These are phyloP conservation scores for Colletotrichum acutatum DNA, from an alignment of 2,329 filamentous ascomycete species.

Conservation along the genomic window DNA sequence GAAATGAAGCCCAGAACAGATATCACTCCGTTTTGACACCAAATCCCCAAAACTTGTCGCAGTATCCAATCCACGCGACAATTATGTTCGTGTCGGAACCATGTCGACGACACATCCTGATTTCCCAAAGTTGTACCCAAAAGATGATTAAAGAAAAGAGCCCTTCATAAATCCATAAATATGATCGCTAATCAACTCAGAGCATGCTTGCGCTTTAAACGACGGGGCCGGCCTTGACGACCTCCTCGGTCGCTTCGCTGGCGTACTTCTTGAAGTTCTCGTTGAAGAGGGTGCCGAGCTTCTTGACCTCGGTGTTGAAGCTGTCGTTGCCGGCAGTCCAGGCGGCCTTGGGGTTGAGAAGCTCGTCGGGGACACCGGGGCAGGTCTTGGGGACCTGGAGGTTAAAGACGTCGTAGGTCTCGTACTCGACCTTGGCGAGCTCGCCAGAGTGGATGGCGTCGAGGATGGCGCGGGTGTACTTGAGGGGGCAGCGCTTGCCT, in stretches of 20 bases:
- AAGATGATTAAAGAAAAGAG: slow-evolving; percentile 14
- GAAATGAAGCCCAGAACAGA: slow-evolving; percentile 19
- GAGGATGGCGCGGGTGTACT: slow-evolving; percentile 98
- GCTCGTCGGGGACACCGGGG: slow-evolving; percentile 87
- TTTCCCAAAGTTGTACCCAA: slow-evolving; percentile 21
- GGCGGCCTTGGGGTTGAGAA: slow-evolving; percentile 93
- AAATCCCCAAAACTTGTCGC: background rate
- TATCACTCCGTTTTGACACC: slow-evolving; percentile 16
- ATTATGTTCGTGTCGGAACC: slow-evolving; percentile 23
- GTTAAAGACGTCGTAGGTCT: slow-evolving; percentile 97
- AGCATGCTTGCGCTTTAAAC: slow-evolving; percentile 38
- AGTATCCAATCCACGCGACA: slow-evolving; percentile 1
- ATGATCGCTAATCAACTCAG: background rate
- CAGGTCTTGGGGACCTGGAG: slow-evolving; percentile 93
- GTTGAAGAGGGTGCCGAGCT: slow-evolving; percentile 89
- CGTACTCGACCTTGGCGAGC: slow-evolving; percentile 91
- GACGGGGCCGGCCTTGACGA: slow-evolving; percentile 73
- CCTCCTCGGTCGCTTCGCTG: slow-evolving; percentile 82
- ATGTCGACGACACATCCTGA: slow-evolving; percentile 26
- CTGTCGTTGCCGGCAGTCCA: slow-evolving; percentile 86
- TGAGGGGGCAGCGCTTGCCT: slow-evolving; percentile 96
- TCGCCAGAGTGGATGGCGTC: slow-evolving; percentile 98
- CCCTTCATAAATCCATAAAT: slow-evolving; percentile 19
- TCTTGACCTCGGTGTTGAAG: slow-evolving; percentile 89
- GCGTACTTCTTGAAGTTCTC: slow-evolving; percentile 99